Evolutionary conservation across 1,284 basidiomycete species (phyloP), one percentile per base, ranked within the genome.

Genomic region (Marasmius fiardii): DNA sequence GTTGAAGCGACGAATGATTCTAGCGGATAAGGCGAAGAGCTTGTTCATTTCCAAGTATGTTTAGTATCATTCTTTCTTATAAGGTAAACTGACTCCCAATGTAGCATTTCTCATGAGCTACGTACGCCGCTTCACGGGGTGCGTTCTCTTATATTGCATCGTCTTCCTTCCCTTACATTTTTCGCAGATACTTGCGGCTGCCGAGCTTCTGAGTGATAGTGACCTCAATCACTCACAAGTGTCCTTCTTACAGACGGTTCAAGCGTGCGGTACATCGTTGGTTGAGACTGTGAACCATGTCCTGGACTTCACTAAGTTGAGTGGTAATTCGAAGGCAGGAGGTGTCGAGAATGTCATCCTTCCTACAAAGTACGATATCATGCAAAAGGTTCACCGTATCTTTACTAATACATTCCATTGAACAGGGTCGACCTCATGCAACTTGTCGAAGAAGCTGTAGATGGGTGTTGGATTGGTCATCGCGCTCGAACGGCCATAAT

Each of bases 221-320:
- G 71, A 81, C 24, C 75, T 98, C 43, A 90, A 88, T 65, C 82
- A 88, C 43, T 87, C 87, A 21, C 95, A 98, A 68, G 72, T 78
- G 3, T 93, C 94, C 0, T 97, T 95, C 73, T 74, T 98, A 54
- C 88, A 93, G 65, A 95, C 93, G 0, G 88, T 93, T 1, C 87
- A 92, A 67, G 90, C 90, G n/a, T 93, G 91, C 63, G 90, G 90
- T 16, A 91, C 86, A 18, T 92, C 90, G 0, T 77, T 92, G 3
- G 88, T 90, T 14, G 90, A 92, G 72, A 92, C 90, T 2, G 95
- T 98, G 56, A 98, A 98, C 67, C 95, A 98, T 65, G 95, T 98
- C 5, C 78, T 98, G 35, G 95, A 98, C 70, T 98, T 96, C 67
- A 97, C 95, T 34, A 98, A 98, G 68, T 80, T 97, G 20, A 95